Conservation (phyloP, 228 moss, liverwort and hornwort genomes). For the Sphagnum magellanicum region DNA sequence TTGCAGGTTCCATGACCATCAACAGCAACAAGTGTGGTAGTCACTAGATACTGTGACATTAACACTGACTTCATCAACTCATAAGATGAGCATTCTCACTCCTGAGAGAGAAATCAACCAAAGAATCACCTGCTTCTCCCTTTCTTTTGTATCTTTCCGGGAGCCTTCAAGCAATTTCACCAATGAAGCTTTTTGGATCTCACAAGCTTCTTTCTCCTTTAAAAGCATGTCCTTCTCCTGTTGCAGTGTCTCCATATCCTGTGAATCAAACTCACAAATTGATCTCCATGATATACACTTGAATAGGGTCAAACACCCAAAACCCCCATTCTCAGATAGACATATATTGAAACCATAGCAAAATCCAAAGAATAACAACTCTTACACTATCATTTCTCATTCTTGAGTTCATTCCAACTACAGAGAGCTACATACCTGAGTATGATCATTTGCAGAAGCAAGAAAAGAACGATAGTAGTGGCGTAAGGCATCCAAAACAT, state of each 20-base stretch:
- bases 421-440: constrained; percentile 33
- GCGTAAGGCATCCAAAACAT: constrained; percentile 84
- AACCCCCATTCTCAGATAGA: not conserved
- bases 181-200: constrained; percentile 43
- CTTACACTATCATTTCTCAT: not conserved
- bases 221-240: constrained; percentile 48
- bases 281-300: not conserved
- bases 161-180: constrained; percentile 44
- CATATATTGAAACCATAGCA: too few relatives aligned
- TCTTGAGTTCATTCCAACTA: not conserved
- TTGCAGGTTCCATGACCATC: too few relatives aligned
- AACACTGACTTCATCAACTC: too few relatives aligned
- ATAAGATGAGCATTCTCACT: too few relatives aligned
- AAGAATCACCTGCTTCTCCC: constrained; percentile 58
- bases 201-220: constrained; percentile 48
- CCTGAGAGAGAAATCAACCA: not conserved
- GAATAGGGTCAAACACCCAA: not conserved
- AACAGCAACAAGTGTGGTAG: too few relatives aligned
- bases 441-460: constrained; percentile 57
- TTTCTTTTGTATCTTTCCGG: constrained; percentile 65
- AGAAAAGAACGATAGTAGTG: constrained; percentile 77
- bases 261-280: constrained; percentile 3
- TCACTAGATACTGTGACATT: too few relatives aligned
- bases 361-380: too few relatives aligned
- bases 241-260: constrained; percentile 65